Evolutionary conservation across 1,284 basidiomycete genomes (phyloP).

Genomic region (Polyporus tsugae): DNA sequence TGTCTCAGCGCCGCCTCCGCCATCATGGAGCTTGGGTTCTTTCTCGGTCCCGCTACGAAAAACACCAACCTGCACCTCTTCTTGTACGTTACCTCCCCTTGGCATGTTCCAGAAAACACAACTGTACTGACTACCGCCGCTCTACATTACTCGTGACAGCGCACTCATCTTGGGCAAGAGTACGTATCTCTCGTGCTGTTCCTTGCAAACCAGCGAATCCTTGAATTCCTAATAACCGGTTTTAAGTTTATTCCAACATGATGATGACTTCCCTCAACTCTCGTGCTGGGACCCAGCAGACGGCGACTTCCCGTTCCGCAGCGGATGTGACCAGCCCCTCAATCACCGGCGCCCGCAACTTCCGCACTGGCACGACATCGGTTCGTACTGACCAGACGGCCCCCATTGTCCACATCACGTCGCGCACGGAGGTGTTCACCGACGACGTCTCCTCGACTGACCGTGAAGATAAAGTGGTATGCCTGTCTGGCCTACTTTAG

Average conservation of each 20-base stretch:
- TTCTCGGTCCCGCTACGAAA: slow-evolving; percentile 19
- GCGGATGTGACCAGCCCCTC: slow-evolving; percentile 9
- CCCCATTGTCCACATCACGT: slow-evolving; percentile 16
- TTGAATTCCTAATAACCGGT: background rate
- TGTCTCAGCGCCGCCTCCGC: slow-evolving; percentile 13
- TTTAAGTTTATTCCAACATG: slow-evolving; percentile 19
- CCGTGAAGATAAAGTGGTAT: slow-evolving; percentile 10
- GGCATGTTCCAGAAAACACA: no score
- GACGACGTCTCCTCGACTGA: slow-evolving; percentile 7
- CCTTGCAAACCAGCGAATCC: background rate
- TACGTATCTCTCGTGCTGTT: background rate
- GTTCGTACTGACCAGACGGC: background rate
- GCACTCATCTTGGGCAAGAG: slow-evolving; percentile 20
- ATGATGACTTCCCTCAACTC: slow-evolving; percentile 26
- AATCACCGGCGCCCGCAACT: slow-evolving; percentile 8
- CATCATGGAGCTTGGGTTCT: slow-evolving; percentile 21
- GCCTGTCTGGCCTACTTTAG: background rate
- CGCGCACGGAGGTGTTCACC: slow-evolving; percentile 13
- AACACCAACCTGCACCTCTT: slow-evolving; percentile 21
- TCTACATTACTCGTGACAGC: background rate
- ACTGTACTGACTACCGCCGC: background rate
- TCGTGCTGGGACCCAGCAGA: slow-evolving; percentile 5
- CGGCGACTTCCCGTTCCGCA: background rate
- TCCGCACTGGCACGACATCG: background rate
- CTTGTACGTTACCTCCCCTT: slow-evolving; percentile 11